Conservation (phyloP, 2,329 filamentous ascomycete genomes). For the Fusarium coffeatum region DNA sequence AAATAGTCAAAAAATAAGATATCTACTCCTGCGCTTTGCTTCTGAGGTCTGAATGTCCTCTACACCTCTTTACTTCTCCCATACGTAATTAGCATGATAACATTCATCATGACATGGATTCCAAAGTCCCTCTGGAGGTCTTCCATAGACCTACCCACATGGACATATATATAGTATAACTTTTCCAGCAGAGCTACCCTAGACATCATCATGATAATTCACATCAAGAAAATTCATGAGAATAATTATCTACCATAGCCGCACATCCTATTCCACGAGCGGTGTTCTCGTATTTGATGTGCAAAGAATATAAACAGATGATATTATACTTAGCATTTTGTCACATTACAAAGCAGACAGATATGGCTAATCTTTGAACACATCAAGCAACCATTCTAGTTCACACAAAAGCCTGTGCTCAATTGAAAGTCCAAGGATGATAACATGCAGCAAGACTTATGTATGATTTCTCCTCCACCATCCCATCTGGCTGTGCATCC, state of each 20-base stretch:
- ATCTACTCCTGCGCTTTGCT: neutral
- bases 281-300: neutral
- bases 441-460: slow-evolving; percentile 11
- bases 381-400: neutral
- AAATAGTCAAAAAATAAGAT: slow-evolving; percentile 8
- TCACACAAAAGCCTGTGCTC: neutral
- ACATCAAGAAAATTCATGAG: neutral
- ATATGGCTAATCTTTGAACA: neutral
- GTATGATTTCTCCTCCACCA: slow-evolving; percentile 1
- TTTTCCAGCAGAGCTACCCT: neutral
- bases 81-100: neutral
- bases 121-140: neutral
- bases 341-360: neutral
- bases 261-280: neutral
- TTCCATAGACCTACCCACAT: neutral
- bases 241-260: neutral
- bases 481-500: neutral
- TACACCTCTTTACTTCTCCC: too few relatives aligned
- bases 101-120: neutral
- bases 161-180: neutral
- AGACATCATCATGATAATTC: neutral
- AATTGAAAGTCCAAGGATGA: slow-evolving; percentile 1
- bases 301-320: neutral
- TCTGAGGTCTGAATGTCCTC: neutral
- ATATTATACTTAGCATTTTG: neutral